A percentile compares a stretch with the other conserved stretches of the same genome.
phyloP scores from a whole-genome alignment of 192 early-diverging fungal species.

The Entomortierella beljakovae region DNA sequence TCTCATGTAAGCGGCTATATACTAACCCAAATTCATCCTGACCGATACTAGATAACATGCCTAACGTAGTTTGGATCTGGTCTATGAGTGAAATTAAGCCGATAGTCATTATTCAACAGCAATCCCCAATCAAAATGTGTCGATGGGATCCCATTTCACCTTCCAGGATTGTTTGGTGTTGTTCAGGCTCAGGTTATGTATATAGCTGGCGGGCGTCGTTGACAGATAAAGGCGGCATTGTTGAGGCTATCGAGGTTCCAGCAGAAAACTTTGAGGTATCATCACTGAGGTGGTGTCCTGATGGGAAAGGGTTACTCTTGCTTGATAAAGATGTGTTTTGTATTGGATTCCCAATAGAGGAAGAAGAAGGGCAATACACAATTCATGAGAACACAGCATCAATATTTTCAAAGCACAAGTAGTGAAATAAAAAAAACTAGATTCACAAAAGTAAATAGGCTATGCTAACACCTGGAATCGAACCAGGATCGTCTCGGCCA shows the following conservation, averaged over 20 bases:
- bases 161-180: slow-evolving; percentile 68
- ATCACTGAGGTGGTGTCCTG: slow-evolving; percentile 74
- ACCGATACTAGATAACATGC: slow-evolving; percentile 73
- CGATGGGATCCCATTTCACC: slow-evolving; percentile 78
- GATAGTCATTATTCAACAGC: slow-evolving; percentile 69
- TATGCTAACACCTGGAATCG: slow-evolving; percentile 40
- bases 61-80: slow-evolving; percentile 83
- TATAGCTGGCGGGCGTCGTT: slow-evolving; percentile 71
- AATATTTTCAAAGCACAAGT: slow-evolving; percentile 28
- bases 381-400: slow-evolving; percentile 33
- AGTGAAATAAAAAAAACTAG: neutral
- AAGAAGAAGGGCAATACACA: slow-evolving; percentile 23
- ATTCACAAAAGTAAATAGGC: neutral
- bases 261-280: slow-evolving; percentile 72
- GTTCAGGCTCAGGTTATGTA: slow-evolving; percentile 60
- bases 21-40: neutral
- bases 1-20: neutral
- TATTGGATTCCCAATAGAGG: slow-evolving; percentile 55
- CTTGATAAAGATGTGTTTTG: slow-evolving; percentile 84
- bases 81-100: slow-evolving; percentile 59
- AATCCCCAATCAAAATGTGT: slow-evolving; percentile 63
- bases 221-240: slow-evolving; percentile 64
- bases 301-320: slow-evolving; percentile 75
- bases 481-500: slow-evolving; percentile 50
- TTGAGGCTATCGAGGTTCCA: slow-evolving; percentile 33